A percentile compares a stretch with the other conserved stretches of the same genome.
phyloP scores from a whole-genome alignment of 1,284 basidiomycete species.

The Heliocybe sulcata region DNA sequence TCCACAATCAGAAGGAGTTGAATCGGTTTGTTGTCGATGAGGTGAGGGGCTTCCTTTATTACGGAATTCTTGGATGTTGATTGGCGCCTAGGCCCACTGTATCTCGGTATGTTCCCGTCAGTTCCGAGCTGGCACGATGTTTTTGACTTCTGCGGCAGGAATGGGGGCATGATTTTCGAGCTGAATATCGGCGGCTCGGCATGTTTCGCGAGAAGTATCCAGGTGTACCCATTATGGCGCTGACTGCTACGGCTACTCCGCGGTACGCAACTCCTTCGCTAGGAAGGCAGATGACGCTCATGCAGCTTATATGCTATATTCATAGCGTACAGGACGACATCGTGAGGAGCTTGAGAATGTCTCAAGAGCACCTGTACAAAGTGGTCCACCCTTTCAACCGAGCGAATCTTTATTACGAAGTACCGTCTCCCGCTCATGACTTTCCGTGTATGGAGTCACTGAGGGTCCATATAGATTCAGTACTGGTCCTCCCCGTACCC shows the following conservation, averaged over 20 bases:
- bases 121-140: background rate
- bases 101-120: constrained; percentile 52
- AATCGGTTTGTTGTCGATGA: constrained; percentile 78
- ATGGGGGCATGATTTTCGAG: constrained; percentile 81
- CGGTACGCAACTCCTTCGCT: constrained; percentile 29
- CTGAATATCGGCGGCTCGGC: constrained; percentile 67
- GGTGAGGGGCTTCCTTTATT: constrained; percentile 24
- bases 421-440: constrained; percentile 18
- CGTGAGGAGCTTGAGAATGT: constrained; percentile 55
- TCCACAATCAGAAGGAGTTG: constrained; percentile 50
- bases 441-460: background rate
- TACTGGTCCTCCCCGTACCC: constrained; percentile 48
- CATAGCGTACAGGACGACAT: constrained; percentile 69
- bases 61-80: background rate
- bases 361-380: constrained; percentile 44
- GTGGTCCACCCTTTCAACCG: constrained; percentile 79
- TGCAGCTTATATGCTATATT: background rate
- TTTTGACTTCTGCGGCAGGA: constrained; percentile 39
- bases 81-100: constrained; percentile 60
- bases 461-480: constrained; percentile 46
- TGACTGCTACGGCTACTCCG: constrained; percentile 73
- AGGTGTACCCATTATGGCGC: constrained; percentile 74
- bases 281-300: background rate
- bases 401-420: constrained; percentile 77
- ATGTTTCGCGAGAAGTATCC: constrained; percentile 63